phyloP scores from a whole-genome alignment of 495 filamentous ascomycete species.

The Penicilliopsis zonata region DNA sequence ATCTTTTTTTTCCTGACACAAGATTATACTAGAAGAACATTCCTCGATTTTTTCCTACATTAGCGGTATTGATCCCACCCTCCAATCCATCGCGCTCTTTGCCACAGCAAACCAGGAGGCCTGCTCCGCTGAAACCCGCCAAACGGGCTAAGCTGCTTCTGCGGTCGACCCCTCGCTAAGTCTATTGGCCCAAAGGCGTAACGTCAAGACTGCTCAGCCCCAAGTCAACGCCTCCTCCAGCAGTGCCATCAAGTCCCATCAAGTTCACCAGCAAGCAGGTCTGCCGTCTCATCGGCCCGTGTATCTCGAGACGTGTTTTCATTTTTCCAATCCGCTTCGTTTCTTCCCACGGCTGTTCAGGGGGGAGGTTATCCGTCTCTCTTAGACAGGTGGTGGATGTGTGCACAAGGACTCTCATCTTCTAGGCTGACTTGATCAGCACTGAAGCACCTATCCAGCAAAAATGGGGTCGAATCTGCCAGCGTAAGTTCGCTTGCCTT shows the following conservation, averaged over 20 bases:
- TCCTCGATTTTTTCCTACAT: too few relatives aligned
- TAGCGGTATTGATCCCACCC: too few relatives aligned
- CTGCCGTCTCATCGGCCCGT: background rate
- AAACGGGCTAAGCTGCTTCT: slow-evolving; percentile 1
- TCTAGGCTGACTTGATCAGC: slow-evolving; percentile 32
- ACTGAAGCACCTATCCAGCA: slow-evolving; percentile 15
- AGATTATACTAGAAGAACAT: too few relatives aligned
- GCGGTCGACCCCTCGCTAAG: slow-evolving; percentile 8
- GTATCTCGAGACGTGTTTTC: too few relatives aligned
- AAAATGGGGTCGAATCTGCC: slow-evolving; percentile 51
- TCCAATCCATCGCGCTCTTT: too few relatives aligned
- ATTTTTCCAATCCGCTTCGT: slow-evolving; percentile 7
- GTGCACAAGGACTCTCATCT: slow-evolving; percentile 21
- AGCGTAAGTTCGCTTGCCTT: slow-evolving; percentile 31
- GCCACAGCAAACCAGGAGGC: background rate
- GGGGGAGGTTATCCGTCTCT: slow-evolving; percentile 2
- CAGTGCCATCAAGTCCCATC: background rate
- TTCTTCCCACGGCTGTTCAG: background rate
- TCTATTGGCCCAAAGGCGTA: slow-evolving; percentile 13
- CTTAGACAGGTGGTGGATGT: slow-evolving; percentile 28
- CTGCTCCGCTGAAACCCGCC: background rate
- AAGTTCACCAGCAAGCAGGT: too few relatives aligned
- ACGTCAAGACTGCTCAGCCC: slow-evolving; percentile 25
- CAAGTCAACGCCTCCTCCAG: slow-evolving; percentile 13
- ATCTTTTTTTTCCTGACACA: too few relatives aligned